phyloP scores from a whole-genome alignment of 208 protist species.

The Trypanosoma caninum region DNA sequence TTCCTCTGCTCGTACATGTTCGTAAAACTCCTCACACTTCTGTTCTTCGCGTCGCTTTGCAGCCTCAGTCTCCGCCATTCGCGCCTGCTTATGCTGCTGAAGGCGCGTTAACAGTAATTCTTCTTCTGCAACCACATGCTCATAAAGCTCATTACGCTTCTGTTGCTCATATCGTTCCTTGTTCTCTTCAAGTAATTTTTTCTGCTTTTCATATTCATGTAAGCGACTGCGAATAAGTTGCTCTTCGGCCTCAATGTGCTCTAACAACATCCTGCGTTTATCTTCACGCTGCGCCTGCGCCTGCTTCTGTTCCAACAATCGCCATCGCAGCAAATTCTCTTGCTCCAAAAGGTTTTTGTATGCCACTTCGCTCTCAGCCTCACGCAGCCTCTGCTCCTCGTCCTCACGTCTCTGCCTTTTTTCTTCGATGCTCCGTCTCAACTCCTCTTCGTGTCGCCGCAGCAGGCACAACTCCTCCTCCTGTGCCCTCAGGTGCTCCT shows the following conservation, averaged over 20 bases:
- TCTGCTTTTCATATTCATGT: conserved; percentile 24
- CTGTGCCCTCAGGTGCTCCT: conserved; percentile 17
- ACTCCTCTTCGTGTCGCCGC: conserved; percentile 22
- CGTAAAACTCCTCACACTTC: conserved; percentile 45
- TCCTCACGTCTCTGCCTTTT: not conserved
- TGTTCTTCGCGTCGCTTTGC: conserved; percentile 25
- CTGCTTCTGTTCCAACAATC: conserved; percentile 21
- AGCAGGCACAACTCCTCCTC: conserved; percentile 26
- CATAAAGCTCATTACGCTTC: conserved; percentile 40
- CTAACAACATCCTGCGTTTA: conserved; percentile 32
- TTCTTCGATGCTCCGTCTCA: conserved; percentile 16
- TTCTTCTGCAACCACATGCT: conserved; percentile 62
- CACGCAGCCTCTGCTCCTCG: conserved; percentile 9
- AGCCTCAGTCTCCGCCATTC: conserved; percentile 37
- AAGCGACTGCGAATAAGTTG: conserved; percentile 33
- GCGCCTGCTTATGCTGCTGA: conserved; percentile 39
- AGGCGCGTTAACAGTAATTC: conserved; percentile 54
- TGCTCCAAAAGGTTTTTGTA: conserved; percentile 4
- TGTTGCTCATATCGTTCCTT: conserved; percentile 31
- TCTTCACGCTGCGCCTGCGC: conserved; percentile 24
- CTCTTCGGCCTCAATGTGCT: conserved; percentile 61
- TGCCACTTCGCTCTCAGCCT: conserved; percentile 16
- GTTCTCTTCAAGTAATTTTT: conserved; percentile 30
- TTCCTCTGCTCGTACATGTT: conserved; percentile 68
- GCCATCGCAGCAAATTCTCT: conserved; percentile 9